phyloP scores from a whole-genome alignment of 208 protist genomes.

The Zelonia costaricensis region DNA sequence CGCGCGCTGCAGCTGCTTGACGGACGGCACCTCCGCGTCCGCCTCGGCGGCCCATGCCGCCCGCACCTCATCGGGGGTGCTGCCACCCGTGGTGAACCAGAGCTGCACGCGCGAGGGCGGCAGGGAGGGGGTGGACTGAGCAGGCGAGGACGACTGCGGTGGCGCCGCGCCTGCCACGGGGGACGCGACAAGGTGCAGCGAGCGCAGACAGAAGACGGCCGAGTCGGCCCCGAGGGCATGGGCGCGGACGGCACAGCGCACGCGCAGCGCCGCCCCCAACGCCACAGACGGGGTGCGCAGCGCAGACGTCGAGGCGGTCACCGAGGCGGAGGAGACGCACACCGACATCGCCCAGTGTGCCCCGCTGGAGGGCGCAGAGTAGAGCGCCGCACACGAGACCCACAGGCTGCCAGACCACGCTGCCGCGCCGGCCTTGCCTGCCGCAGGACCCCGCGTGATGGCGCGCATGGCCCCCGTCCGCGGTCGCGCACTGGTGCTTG shows the following conservation, averaged over 20 bases:
- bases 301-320: background rate
- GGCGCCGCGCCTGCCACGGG: background rate
- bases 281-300: conserved; percentile 7
- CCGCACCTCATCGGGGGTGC: conserved; percentile 10
- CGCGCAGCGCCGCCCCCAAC: conserved; percentile 11
- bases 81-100: conserved; percentile 36
- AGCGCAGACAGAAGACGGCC: conserved; percentile 34
- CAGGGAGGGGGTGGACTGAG: too few species aligned
- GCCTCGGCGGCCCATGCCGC: conserved; percentile 9
- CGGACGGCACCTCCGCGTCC: conserved; percentile 2
- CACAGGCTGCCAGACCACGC: conserved; percentile 4
- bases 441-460: background rate
- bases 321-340: conserved; percentile 10
- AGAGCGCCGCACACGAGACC: conserved; percentile 14
- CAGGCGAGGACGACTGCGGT: background rate
- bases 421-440: background rate
- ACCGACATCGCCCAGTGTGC: conserved; percentile 2
- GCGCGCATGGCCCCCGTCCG: conserved; percentile 4
- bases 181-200: conserved; percentile 25
- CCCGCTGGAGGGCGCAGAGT: conserved; percentile 7
- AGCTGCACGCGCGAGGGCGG: conserved; percentile 20
- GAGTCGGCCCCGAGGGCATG: conserved; percentile 9
- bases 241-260: conserved; percentile 14
- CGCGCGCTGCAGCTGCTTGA: conserved; percentile 18
- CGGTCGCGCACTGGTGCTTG: too few species aligned